These are phyloP conservation scores for Pyricularia pennisetigena DNA, from an alignment of 2,329 filamentous ascomycete genomes.

Conservation along the genomic window DNA sequence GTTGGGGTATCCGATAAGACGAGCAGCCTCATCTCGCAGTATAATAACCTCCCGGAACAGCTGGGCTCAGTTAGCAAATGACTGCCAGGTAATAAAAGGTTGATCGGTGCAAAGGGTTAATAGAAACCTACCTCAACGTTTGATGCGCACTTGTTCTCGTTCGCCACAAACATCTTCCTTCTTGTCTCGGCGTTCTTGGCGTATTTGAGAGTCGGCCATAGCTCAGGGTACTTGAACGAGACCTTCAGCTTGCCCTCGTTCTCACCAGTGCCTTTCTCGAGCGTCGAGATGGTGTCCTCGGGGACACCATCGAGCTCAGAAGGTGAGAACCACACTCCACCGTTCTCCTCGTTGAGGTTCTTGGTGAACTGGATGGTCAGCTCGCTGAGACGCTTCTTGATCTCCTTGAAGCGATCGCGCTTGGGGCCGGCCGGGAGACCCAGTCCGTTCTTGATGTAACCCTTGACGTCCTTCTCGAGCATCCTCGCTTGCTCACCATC, in stretches of 20 bases:
- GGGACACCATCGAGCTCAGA: constrained; percentile 70
- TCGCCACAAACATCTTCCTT: constrained; percentile 59
- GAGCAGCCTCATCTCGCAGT: constrained; percentile 68
- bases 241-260: constrained; percentile 64
- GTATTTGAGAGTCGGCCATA: constrained; percentile 71
- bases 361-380: constrained; percentile 69
- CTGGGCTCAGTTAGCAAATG: constrained; percentile 16
- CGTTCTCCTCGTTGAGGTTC: constrained; percentile 74
- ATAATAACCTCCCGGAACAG: constrained; percentile 67
- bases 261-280: constrained; percentile 63
- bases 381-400: constrained; percentile 69
- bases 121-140: not conserved
- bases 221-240: constrained; percentile 75
- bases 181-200: constrained; percentile 60
- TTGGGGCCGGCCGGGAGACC: constrained; percentile 59
- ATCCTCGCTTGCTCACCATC: constrained; percentile 63
- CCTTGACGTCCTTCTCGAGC: constrained; percentile 68
- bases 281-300: constrained; percentile 51
- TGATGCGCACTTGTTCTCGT: constrained; percentile 57
- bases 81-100: not conserved
- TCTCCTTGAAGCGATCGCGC: constrained; percentile 75
- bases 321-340: constrained; percentile 68
- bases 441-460: constrained; percentile 67
- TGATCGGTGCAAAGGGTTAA: not conserved
- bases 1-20: constrained; percentile 66